Conservation (phyloP, 148 eudicot genomes). For the Fagopyrum esculentum region DNA sequence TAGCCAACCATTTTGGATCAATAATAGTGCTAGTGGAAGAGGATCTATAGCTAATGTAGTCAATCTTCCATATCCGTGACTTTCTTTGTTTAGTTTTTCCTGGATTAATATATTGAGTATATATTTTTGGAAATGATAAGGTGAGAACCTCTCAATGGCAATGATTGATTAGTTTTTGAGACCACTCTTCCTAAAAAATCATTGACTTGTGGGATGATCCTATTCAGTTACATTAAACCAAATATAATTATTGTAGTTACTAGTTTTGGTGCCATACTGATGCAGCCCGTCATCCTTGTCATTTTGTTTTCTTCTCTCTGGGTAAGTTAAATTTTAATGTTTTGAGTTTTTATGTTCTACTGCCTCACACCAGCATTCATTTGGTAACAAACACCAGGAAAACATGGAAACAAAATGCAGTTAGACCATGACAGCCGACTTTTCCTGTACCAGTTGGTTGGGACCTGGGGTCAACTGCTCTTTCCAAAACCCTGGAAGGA, state of each 20-base stretch:
- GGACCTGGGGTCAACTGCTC: constrained; percentile 99
- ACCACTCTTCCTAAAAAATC: too few species aligned
- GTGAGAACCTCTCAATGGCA: background rate
- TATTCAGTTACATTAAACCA: background rate
- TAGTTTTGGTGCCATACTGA: background rate
- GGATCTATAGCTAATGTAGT: background rate
- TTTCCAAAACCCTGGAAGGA: constrained; percentile 99
- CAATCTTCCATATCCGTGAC: background rate
- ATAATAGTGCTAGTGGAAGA: background rate
- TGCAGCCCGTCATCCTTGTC: background rate
- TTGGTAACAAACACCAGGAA: constrained; percentile 36
- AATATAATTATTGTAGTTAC: background rate
- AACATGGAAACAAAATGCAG: constrained; percentile 87
- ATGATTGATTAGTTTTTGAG: background rate
- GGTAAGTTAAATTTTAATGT: background rate
- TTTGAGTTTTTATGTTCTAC: background rate
- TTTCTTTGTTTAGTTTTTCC: background rate
- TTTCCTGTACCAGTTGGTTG: constrained; percentile 92
- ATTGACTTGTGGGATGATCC: background rate
- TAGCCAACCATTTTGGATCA: background rate
- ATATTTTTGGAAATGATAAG: background rate
- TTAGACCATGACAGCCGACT: constrained; percentile 53
- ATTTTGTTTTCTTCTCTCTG: background rate
- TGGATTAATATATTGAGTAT: background rate
- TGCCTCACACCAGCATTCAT: background rate